Evolutionary conservation across 1,139 yeast species (phyloP), one percentile per base, ranked within the genome.

Genomic region (Kodamaea ohmeri): DNA sequence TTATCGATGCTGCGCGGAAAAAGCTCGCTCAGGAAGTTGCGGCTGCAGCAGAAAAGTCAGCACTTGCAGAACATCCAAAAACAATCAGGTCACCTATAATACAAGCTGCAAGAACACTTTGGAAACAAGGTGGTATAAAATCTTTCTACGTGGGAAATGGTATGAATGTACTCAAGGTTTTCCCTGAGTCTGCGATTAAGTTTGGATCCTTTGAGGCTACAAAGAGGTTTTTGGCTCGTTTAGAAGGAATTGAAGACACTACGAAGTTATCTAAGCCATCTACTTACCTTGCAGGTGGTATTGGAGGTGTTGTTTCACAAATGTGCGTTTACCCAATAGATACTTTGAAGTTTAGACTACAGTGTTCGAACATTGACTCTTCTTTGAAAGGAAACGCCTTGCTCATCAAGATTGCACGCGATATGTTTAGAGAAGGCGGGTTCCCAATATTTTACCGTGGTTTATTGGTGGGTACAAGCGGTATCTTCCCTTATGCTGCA

Each of bases 401-500:
- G 21, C 61, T 89, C 28, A 41, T 75, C 14, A 65, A 71, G 37
- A 90, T 96, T 0, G 89, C 95, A 1, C 77, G 68, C 44, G 80
- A 82, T 41, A 83, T 90, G 84, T 86, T 76, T 60, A 64, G 60
- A 39, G 87, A 82, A 49, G 96, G 96, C 31, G 98, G 98, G 0
- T 24, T 86, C 2, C 63, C 73, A 36, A 66, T 84, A 9, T 92
- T 89, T 54, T 92, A 92, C 56, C 69, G 98, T 46, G 98, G 98
- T 25, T 71, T 89, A 22, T 62, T 78, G 36, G 95, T 86, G 15
- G 98, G 98, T 13, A 78, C 89, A 2, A 76, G 90, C 44, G 98
- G 98, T 35, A 90, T 92, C 47, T 92, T 92, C 65, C 98, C 98
- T 1, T 92, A 90, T 60, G 97, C 97, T 0, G 98, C 98, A 0